phyloP scores from a whole-genome alignment of 345 rosid genomes.

The Citrus glauca region DNA sequence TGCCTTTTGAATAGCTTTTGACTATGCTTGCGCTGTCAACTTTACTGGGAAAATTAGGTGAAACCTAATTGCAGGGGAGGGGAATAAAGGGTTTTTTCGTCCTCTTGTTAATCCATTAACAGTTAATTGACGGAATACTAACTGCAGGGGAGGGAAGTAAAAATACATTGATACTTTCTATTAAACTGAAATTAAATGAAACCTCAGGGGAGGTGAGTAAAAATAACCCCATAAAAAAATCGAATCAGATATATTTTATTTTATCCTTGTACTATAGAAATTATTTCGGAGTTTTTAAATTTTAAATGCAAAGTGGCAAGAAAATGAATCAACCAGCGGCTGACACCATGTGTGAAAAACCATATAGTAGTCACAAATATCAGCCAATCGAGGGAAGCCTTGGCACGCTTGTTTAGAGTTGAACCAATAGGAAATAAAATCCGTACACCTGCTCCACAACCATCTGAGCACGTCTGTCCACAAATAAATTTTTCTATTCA shows the following conservation, averaged over 20 bases:
- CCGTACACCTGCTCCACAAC: background rate
- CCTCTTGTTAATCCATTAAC: too few species aligned
- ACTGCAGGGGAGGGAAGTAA: too few species aligned
- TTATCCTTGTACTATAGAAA: background rate
- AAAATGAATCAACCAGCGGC: background rate
- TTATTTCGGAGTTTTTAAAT: background rate
- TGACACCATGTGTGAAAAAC: conserved; percentile 18
- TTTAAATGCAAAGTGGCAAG: too few species aligned
- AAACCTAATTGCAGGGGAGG: too few species aligned
- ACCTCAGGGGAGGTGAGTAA: too few species aligned
- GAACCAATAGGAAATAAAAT: conserved; percentile 9
- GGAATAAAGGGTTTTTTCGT: too few species aligned
- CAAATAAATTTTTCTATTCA: conserved; percentile 3
- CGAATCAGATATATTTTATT: background rate
- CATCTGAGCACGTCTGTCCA: background rate
- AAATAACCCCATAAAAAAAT: background rate
- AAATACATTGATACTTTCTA: too few species aligned
- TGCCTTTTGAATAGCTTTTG: too few species aligned
- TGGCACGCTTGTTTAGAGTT: conserved; percentile 18
- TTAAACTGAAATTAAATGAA: too few species aligned
- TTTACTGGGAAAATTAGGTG: too few species aligned
- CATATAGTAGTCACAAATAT: background rate
- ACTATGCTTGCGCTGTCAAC: too few species aligned
- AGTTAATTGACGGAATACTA: too few species aligned
- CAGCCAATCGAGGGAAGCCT: conserved; percentile 20